phyloP scores from a whole-genome alignment of 495 filamentous ascomycete species.

The Lasiosphaeria hispida region DNA sequence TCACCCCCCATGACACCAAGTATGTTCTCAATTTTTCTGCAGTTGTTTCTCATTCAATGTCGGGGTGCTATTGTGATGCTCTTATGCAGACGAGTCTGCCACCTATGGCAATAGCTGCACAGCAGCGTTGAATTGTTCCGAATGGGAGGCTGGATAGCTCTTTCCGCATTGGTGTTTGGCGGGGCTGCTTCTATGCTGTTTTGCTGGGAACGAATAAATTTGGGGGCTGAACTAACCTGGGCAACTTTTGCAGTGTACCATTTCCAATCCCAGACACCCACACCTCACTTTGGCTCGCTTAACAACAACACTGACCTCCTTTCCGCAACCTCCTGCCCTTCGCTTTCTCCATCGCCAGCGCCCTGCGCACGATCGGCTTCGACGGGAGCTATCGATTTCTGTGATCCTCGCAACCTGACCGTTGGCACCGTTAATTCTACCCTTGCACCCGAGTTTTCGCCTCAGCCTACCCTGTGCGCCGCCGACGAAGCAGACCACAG shows the following conservation, averaged over 20 bases:
- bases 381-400: slow-evolving; percentile 77
- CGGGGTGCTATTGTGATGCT: too few species aligned
- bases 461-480: slow-evolving; percentile 52
- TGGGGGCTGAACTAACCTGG: slow-evolving; percentile 37
- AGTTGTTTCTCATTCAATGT: slow-evolving; percentile 15
- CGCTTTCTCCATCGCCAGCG: slow-evolving; percentile 77
- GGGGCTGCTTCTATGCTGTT: slow-evolving; percentile 10
- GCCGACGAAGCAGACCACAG: slow-evolving; percentile 77
- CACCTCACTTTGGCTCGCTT: slow-evolving; percentile 51
- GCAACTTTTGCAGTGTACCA: slow-evolving; percentile 62
- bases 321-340: slow-evolving; percentile 73
- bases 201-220: slow-evolving; percentile 18
- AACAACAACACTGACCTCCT: slow-evolving; percentile 70
- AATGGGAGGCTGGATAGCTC: not conserved
- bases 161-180: slow-evolving; percentile 20
- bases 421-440: slow-evolving; percentile 62
- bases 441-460: slow-evolving; percentile 63
- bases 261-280: slow-evolving; percentile 57
- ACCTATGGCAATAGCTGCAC: too few species aligned
- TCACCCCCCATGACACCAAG: slow-evolving; percentile 93
- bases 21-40: slow-evolving; percentile 53
- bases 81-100: too few species aligned
- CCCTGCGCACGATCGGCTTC: slow-evolving; percentile 71
- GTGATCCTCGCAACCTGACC: slow-evolving; percentile 88
- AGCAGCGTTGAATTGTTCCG: too few species aligned